Conservation (phyloP, 2,329 filamentous ascomycete species). For the Geoglossum cookeanum region DNA sequence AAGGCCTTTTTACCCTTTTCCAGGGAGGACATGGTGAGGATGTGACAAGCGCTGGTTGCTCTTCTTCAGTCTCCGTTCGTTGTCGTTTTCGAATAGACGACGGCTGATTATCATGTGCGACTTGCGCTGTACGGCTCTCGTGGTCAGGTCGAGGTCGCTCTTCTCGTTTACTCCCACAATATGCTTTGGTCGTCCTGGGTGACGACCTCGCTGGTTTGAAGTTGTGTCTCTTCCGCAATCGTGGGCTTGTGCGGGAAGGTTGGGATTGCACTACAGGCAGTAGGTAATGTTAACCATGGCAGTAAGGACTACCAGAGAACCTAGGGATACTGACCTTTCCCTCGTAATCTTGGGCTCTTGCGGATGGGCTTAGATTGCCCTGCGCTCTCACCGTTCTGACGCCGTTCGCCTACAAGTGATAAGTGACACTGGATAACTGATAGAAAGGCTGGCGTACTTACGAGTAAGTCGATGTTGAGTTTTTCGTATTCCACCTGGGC, state of each 20-base stretch:
- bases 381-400: not conserved
- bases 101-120: not conserved
- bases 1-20: not conserved
- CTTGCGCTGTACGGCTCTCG: not conserved
- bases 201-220: not conserved
- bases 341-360: not conserved
- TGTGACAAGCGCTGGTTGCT: not conserved
- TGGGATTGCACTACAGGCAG: not conserved
- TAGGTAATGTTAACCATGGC: too few relatives aligned
- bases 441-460: not conserved
- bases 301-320: too few relatives aligned
- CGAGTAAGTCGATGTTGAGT: not conserved
- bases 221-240: not conserved
- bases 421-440: not conserved
- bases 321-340: not conserved
- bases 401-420: slow-evolving; percentile 2
- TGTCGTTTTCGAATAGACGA: slow-evolving; percentile 5
- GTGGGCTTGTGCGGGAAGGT: not conserved
- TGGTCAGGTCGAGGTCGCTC: not conserved
- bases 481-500: not conserved
- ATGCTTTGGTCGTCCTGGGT: not conserved
- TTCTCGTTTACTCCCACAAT: not conserved
- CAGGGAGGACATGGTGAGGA: slow-evolving; percentile 3
- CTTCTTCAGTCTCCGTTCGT: slow-evolving; percentile 2
- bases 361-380: not conserved